Evolutionary conservation across 345 rosid genomes (phyloP), one percentile per base, ranked within the genome.

Genomic region (Lenwebbia sp.): DNA sequence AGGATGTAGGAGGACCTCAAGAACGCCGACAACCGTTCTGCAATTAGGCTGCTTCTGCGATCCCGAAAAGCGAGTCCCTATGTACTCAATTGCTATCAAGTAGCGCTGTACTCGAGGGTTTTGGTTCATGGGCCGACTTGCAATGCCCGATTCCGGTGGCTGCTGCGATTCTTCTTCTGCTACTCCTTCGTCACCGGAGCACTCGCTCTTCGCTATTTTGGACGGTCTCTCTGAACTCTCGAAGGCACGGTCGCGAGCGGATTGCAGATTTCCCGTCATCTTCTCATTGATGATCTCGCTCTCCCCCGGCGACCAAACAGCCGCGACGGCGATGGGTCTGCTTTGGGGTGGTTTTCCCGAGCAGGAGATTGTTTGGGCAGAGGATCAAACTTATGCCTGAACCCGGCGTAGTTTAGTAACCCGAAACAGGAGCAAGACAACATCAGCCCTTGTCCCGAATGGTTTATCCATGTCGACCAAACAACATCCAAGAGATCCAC

Each of bases 1-100:
- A 57, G 28, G 28, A 58, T 7, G 51, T 19, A 15, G 37, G 21
- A 70, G 26, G 47, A 96, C 99, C 97, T 97, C 95, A 62, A 97
- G 93, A 14, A 89, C 96, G 21, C 97, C 97, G 76, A 94, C 96
- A 82, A 94, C 99, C 2, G 99, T 97, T 50, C 99, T 92, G 87
- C 85, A 65, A 82, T 60, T 91, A 28, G 88, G 90, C 88, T 97
- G 99, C 89, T 97, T 91, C 88, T 97, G 99, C 33, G 98, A 95
- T 4, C 99, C 98, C 10, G 91, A 92, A 87, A 97, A 97, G 44
- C 96, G 96, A 78, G 97, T 95, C 14, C 99, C 98, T 11, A 96
- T 89, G 83, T 97, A 97, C 91, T 97, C 98, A 41, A 97, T 86
- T 57, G 98, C 98, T 4, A 97, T 87, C 90, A 97, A 90, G 88